phyloP scores from a whole-genome alignment of 2,329 filamentous ascomycete species.

The Pseudogymnoascus sp. region DNA sequence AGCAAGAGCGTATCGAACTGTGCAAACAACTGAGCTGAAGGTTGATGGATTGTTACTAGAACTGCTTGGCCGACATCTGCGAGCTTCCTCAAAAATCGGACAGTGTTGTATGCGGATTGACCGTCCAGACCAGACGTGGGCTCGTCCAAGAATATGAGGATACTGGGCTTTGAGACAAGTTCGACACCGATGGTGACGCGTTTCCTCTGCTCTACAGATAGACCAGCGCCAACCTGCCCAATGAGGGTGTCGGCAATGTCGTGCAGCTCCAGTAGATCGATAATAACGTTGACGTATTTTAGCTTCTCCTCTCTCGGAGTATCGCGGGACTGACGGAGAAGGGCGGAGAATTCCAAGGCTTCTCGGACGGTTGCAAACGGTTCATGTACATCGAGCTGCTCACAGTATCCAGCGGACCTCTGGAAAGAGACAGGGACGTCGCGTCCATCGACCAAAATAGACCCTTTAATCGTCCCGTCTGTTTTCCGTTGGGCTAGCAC shows the following conservation, averaged over 20 bases:
- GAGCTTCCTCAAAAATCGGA: slow-evolving; percentile 52
- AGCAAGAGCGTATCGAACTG: slow-evolving; percentile 55
- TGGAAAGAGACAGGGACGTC: slow-evolving; percentile 77
- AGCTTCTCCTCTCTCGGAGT: slow-evolving; percentile 68
- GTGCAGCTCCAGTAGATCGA: slow-evolving; percentile 52
- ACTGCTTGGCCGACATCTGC: slow-evolving; percentile 46
- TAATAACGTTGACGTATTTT: slow-evolving; percentile 75
- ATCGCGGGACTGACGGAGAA: slow-evolving; percentile 73
- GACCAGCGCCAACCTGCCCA: slow-evolving; percentile 51
- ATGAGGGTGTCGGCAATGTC: slow-evolving; percentile 60
- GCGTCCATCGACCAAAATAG: slow-evolving; percentile 61
- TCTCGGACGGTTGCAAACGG: slow-evolving; percentile 79
- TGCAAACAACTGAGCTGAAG: slow-evolving; percentile 44
- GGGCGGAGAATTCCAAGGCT: slow-evolving; percentile 78
- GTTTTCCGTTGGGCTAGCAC: slow-evolving; percentile 76
- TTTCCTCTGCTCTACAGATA: slow-evolving; percentile 55
- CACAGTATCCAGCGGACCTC: slow-evolving; percentile 67
- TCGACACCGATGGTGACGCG: slow-evolving; percentile 55
- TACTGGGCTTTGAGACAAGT: slow-evolving; percentile 46
- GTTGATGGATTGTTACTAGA: slow-evolving; percentile 48
- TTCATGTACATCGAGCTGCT: slow-evolving; percentile 86
- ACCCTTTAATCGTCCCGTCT: slow-evolving; percentile 79
- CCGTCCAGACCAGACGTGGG: slow-evolving; percentile 54
- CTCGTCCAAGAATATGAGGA: slow-evolving; percentile 55
- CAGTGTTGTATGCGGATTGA: slow-evolving; percentile 56